Evolutionary conservation across 2,329 filamentous ascomycete genomes (phyloP), one percentile per base, ranked within the genome.

Genomic region (Verticillium dahliae): DNA sequence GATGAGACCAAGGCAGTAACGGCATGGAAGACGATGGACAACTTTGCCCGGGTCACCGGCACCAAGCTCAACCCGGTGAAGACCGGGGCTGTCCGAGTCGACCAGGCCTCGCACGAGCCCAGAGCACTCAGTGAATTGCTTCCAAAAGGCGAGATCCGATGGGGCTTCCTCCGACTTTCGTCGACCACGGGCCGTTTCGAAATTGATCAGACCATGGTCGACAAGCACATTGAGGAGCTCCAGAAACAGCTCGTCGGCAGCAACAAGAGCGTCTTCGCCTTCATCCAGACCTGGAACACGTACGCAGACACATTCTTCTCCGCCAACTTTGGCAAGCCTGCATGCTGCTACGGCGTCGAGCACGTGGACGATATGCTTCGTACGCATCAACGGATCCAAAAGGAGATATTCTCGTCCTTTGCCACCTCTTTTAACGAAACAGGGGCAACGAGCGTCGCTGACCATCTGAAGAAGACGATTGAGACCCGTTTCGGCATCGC

Each of bases 211-310:
- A 63, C 66, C 0, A 78, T 85, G 72, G 84, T 90, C 0, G 80
- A 87, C 63, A 72, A 76, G 33, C 86, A 89, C 64, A 83, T 87
- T 60, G 69, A 75, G 2, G 85, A 89, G 68, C 78, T 90, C 3
- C 77, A 78, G 37, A 78, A 76, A 4, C 86, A 90, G 66, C 80
- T 90, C 5, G 65, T 69, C 1, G 74, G 75, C 6, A 81, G 83
- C 58, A 82, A 80, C 62, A 78, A 79, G 62, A 85, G 80, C 63
- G 62, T 80, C 2, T 74, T 82, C 3, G 74, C 74, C 22, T 79
- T 76, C 65, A 75, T 83, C 6, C 74, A 76, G 60, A 73, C 77
- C 0, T 83, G 81, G 82, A 85, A 85, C 64, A 76, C 77, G 0
- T 85, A 83, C 63, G 80, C 76, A 0, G 74, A 73, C 2, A 79